Percentiles rank a stretch among this genome's conserved stretches.
Conservation (phyloP, 1,139 yeast genomes). For the Magnusiomyces paraingens region DNA sequence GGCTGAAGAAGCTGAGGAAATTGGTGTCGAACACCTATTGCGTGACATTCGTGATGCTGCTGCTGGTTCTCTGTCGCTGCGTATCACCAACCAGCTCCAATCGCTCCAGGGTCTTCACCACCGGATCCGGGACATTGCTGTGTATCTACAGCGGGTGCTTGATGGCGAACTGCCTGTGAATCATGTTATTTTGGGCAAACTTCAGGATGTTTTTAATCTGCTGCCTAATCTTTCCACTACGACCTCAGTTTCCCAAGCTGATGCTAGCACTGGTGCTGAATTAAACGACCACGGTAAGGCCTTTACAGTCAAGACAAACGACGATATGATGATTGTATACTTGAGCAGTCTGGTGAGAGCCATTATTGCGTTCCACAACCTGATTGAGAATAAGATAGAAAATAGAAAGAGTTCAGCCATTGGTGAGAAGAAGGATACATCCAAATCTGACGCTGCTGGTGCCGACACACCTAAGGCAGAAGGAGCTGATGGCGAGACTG, state of each 20-base stretch:
- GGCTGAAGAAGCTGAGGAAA: slow-evolving; percentile 99
- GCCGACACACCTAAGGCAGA: slow-evolving; percentile 1
- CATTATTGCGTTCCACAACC: slow-evolving; percentile 91
- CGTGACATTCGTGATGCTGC: slow-evolving; percentile 96
- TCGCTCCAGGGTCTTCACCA: slow-evolving; percentile 82
- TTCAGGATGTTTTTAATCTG: slow-evolving; percentile 90
- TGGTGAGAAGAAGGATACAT: slow-evolving; percentile 15
- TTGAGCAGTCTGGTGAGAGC: slow-evolving; percentile 86
- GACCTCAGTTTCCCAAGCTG: neutral
- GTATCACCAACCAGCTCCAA: slow-evolving; percentile 82
- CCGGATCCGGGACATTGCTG: slow-evolving; percentile 72
- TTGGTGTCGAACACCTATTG: slow-evolving; percentile 93
- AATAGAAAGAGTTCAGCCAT: slow-evolving; percentile 35
- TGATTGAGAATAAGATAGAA: slow-evolving; percentile 91
- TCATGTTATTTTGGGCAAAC: slow-evolving; percentile 82
- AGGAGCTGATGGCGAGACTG: slow-evolving; percentile 5
- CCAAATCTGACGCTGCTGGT: slow-evolving; percentile 6
- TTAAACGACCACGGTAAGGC: slow-evolving; percentile 54
- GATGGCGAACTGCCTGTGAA: slow-evolving; percentile 73
- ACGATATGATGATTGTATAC: slow-evolving; percentile 90
- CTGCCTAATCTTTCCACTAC: slow-evolving; percentile 68
- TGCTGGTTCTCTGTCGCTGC: slow-evolving; percentile 82
- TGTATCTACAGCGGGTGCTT: slow-evolving; percentile 70
- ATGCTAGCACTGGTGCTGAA: slow-evolving; percentile 22
- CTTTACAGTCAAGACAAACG: slow-evolving; percentile 87